Evolutionary conservation across 169 alveolate genomes (phyloP).

Genomic region (Hammondia hammondi): DNA sequence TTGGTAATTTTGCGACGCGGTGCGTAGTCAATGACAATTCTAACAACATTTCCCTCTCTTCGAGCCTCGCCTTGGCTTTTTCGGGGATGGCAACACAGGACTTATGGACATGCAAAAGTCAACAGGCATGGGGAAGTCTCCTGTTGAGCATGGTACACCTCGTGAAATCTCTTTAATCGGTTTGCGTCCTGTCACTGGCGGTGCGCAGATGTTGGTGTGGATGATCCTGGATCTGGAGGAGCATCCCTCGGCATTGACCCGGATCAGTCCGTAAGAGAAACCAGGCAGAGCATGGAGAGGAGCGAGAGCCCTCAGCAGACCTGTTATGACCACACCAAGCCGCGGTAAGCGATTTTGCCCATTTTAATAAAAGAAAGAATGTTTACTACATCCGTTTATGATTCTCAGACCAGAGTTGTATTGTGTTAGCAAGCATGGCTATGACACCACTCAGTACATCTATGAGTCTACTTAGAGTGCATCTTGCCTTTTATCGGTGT

Average conservation of each 20-base stretch:
- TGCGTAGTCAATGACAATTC: too few species aligned
- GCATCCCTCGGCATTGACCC: conserved; percentile 50
- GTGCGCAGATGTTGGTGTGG: conserved; percentile 53
- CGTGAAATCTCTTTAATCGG: not conserved
- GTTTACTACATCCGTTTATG: too few species aligned
- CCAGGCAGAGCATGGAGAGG: conserved; percentile 11
- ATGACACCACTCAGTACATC: too few species aligned
- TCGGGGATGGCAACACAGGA: too few species aligned
- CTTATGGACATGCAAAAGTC: not conserved
- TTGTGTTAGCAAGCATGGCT: too few species aligned
- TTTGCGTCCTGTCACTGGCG: not conserved
- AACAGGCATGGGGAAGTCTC: not conserved
- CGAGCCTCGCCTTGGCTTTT: not conserved
- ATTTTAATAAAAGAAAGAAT: too few species aligned
- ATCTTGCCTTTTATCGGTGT: too few species aligned
- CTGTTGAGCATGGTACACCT: not conserved
- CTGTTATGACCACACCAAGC: not conserved
- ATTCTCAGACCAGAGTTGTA: too few species aligned
- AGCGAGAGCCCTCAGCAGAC: not conserved
- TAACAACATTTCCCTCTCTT: too few species aligned
- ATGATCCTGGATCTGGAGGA: conserved; percentile 48
- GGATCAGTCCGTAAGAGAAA: conserved; percentile 37
- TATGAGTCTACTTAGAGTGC: too few species aligned
- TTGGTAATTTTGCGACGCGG: too few species aligned
- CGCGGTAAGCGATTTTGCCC: not conserved